phyloP scores from a whole-genome alignment of 495 filamentous ascomycete genomes.

The Penicillium steckii region DNA sequence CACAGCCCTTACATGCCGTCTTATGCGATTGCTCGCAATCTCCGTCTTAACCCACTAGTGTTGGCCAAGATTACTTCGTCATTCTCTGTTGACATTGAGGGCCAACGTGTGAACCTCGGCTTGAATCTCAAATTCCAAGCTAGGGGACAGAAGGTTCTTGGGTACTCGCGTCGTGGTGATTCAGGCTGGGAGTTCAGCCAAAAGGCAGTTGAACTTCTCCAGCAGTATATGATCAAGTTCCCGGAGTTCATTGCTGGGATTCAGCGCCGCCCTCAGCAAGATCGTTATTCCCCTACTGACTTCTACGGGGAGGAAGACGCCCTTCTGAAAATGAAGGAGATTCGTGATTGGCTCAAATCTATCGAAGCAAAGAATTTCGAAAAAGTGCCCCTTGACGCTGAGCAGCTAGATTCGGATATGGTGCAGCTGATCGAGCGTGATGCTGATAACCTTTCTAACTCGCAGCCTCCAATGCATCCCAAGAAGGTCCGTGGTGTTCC shows the following conservation, averaged over 20 bases:
- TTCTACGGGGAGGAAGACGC: conserved; percentile 75
- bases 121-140: conserved; percentile 97
- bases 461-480: conserved; percentile 50
- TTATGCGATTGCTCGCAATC: conserved; percentile 75
- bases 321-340: conserved; percentile 68
- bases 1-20: conserved; percentile 78
- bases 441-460: conserved; percentile 57
- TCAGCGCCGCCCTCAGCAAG: conserved; percentile 68
- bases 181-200: conserved; percentile 94
- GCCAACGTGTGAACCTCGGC: conserved; percentile 80
- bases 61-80: conserved; percentile 95
- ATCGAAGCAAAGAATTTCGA: conserved; percentile 89
- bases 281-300: conserved; percentile 76
- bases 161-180: conserved; percentile 82
- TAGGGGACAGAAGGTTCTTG: conserved; percentile 91
- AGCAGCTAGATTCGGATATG: conserved; percentile 89
- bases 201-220: conserved; percentile 76
- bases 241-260: conserved; percentile 92
- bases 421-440: conserved; percentile 79
- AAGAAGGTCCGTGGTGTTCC: conserved; percentile 74
- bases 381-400: conserved; percentile 87
- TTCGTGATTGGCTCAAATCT: conserved; percentile 86
- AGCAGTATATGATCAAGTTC: conserved; percentile 88
- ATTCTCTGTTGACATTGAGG: conserved; percentile 78
- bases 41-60: conserved; percentile 80